Evolutionary conservation across 1,139 yeast genomes (phyloP).

Genomic region (Eremothecium gossypii): DNA sequence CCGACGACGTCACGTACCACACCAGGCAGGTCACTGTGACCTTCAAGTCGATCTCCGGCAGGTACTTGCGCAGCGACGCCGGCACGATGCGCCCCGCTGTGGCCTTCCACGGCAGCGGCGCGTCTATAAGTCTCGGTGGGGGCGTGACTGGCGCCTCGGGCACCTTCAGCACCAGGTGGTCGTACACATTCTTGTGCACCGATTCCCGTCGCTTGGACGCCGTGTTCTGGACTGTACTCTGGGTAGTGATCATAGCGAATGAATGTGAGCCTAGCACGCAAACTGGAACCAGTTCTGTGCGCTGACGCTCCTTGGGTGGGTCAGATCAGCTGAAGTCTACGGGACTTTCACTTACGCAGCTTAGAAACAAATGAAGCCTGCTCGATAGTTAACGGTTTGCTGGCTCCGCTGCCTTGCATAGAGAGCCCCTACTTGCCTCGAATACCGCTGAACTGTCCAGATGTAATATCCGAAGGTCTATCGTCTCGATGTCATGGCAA

Average conservation of each 20-base stretch:
- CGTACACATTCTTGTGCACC: conserved; percentile 19
- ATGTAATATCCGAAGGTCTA: no score
- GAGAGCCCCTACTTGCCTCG: no score
- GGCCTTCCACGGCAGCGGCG: neutral
- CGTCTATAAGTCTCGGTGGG: neutral
- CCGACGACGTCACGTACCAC: conserved; percentile 79
- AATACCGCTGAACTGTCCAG: no score
- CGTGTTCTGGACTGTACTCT: conserved; percentile 17
- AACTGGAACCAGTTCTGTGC: no score
- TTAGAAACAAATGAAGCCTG: no score
- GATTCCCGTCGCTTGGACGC: conserved; percentile 21
- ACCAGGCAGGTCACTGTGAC: conserved; percentile 45
- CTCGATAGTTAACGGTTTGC: no score
- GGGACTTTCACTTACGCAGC: no score
- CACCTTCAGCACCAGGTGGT: conserved; percentile 15
- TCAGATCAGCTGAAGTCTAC: no score
- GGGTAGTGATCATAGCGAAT: conserved; percentile 16
- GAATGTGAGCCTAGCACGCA: neutral
- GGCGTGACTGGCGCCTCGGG: conserved; percentile 14
- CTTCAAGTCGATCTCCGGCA: conserved; percentile 26
- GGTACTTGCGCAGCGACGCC: conserved; percentile 9
- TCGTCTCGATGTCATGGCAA: no score
- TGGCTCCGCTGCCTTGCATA: no score
- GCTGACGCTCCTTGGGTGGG: no score
- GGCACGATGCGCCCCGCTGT: neutral